Conservation (phyloP, 192 early-diverging fungal species). For the Entophlyctis luteolus region DNA sequence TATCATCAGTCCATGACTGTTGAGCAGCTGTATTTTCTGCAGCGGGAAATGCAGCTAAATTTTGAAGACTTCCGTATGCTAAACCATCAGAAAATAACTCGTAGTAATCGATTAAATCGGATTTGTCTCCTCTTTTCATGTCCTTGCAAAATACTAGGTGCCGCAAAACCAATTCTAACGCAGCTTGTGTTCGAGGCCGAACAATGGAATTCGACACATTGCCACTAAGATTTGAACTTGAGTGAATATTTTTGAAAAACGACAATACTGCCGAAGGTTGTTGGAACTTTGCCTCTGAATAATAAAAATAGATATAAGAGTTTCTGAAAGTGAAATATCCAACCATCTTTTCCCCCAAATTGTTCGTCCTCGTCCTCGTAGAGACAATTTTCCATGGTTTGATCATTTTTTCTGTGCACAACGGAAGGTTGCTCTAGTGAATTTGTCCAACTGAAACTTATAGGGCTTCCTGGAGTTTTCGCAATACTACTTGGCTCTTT, state of each 20-base stretch:
- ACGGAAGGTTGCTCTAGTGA: not conserved
- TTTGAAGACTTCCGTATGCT: constrained; percentile 12
- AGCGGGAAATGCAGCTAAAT: constrained; percentile 17
- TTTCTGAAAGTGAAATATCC: not conserved
- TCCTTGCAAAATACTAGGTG: constrained; percentile 18
- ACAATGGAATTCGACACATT: constrained; percentile 11
- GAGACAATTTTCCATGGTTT: not conserved
- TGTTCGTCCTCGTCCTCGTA: constrained; percentile 2
- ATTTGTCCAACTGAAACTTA: constrained; percentile 17
- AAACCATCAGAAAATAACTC: constrained; percentile 18
- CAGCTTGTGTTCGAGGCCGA: constrained; percentile 13
- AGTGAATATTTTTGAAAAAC: constrained; percentile 18
- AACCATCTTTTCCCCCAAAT: not conserved
- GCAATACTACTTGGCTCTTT: constrained; percentile 20
- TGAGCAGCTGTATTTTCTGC: not conserved
- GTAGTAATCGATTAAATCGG: constrained; percentile 12
- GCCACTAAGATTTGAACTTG: not conserved
- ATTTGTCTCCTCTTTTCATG: not conserved
- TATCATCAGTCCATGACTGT: not conserved
- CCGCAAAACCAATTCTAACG: constrained; percentile 23
- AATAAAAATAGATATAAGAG: constrained; percentile 3
- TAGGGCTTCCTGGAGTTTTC: constrained; percentile 18
- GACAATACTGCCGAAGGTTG: constrained; percentile 2
- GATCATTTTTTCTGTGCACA: not conserved
- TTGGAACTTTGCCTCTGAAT: not conserved